Percentiles rank a stretch among this genome's conserved stretches.
These are phyloP conservation scores for Boletus eberwhitei DNA, from an alignment of 768 basidiomycete species.

Conservation along the genomic window DNA sequence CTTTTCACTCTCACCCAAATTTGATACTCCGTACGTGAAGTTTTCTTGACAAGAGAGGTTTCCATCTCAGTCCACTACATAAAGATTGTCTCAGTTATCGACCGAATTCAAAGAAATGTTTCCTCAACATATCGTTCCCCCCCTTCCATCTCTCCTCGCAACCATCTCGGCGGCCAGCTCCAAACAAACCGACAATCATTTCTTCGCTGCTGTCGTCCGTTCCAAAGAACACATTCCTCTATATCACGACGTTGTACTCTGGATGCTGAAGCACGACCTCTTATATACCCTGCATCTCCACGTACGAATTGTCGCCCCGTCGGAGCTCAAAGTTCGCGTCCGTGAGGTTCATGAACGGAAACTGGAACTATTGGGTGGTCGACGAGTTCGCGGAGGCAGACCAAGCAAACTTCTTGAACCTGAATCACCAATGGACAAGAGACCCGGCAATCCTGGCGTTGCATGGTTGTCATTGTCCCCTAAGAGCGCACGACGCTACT, in stretches of 20 bases:
- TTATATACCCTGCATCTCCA: constrained; percentile 82
- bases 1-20: constrained; percentile 69
- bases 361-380: constrained; percentile 27
- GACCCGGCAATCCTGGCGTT: constrained; percentile 20
- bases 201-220: constrained; percentile 75
- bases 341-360: constrained; percentile 40
- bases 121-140: constrained; percentile 53
- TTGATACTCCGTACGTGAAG: constrained; percentile 54
- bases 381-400: constrained; percentile 21
- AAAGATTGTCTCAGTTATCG: constrained; percentile 41
- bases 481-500: constrained; percentile 45
- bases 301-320: constrained; percentile 77
- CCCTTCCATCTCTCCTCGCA: constrained; percentile 72
- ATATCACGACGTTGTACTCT: constrained; percentile 81
- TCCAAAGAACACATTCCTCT: constrained; percentile 61
- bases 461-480: constrained; percentile 57
- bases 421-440: constrained; percentile 18
- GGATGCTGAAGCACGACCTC: constrained; percentile 88
- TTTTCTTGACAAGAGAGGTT: neutral
- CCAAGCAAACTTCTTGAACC: constrained; percentile 17
- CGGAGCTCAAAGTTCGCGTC: constrained; percentile 71
- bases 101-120: constrained; percentile 63
- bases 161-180: constrained; percentile 67
- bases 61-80: neutral
- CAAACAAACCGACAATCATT: constrained; percentile 65